Evolutionary conservation across 2,329 filamentous ascomycete genomes (phyloP).

Genomic region (Paecilomyces niveus): DNA sequence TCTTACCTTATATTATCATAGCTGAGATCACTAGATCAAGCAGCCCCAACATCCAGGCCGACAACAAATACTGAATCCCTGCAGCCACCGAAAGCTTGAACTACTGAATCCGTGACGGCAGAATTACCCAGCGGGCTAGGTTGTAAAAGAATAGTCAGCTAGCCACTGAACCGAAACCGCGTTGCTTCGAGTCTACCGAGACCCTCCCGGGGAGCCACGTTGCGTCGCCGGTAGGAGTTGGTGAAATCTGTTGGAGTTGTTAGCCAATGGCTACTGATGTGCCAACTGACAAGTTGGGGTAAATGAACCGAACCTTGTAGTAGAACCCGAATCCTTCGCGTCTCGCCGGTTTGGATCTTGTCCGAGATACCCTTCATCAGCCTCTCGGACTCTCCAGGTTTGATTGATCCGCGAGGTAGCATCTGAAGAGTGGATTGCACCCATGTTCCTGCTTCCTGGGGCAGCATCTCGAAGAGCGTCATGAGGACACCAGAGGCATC

Average conservation of each 20-base stretch:
- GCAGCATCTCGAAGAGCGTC: constrained; percentile 79
- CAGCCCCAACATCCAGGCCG: not conserved
- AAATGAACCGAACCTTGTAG: constrained; percentile 52
- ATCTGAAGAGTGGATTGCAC: constrained; percentile 76
- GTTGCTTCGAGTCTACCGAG: constrained; percentile 79
- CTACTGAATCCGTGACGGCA: not conserved
- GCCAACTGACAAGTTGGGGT: not conserved
- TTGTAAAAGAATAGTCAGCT: constrained; percentile 6
- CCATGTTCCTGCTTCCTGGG: constrained; percentile 72
- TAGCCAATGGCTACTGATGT: not conserved
- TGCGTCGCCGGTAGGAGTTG: constrained; percentile 83
- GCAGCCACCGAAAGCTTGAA: not conserved
- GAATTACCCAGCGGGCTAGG: not conserved
- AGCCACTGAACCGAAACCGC: constrained; percentile 72
- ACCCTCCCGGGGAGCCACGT: constrained; percentile 90
- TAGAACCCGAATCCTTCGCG: constrained; percentile 73
- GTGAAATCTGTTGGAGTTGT: constrained; percentile 64
- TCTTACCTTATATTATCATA: not conserved
- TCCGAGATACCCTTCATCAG: constrained; percentile 75
- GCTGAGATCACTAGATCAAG: not conserved
- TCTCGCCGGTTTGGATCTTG: constrained; percentile 60
- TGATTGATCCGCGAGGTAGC: constrained; percentile 75
- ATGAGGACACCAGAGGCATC: constrained; percentile 92
- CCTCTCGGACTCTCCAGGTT: constrained; percentile 69
- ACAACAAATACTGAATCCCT: not conserved